These are phyloP conservation scores for Astrocystis sublimbata DNA, from an alignment of 495 filamentous ascomycete genomes.

Conservation along the genomic window DNA sequence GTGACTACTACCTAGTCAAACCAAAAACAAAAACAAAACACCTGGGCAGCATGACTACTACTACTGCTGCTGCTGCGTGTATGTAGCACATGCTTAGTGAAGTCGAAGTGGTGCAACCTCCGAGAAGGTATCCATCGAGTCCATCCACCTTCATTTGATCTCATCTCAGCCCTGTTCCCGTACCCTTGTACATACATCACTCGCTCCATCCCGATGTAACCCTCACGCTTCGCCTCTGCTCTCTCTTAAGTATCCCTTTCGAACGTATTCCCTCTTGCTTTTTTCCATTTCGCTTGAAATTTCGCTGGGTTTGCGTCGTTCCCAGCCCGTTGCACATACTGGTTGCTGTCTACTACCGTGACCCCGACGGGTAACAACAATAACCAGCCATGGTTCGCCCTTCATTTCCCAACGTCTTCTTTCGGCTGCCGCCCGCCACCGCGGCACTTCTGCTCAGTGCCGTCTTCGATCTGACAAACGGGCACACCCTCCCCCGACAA, in stretches of 20 bases:
- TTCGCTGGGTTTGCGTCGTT: background rate
- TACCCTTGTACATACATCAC: constrained; percentile 8
- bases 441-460: constrained; percentile 42
- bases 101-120: background rate
- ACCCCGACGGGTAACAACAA: too few species aligned
- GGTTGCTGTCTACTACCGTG: background rate
- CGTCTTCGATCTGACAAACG: constrained; percentile 34
- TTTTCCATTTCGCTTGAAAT: background rate
- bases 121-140: background rate
- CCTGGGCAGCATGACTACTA: background rate
- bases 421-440: constrained; percentile 43
- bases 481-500: constrained; percentile 38
- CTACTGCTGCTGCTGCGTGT: background rate
- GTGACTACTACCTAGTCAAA: background rate
- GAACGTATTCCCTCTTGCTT: background rate
- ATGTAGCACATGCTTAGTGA: background rate
- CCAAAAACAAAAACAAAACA: too few species aligned
- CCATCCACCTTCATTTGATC: background rate
- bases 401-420: constrained; percentile 36
- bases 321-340: background rate
- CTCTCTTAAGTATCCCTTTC: too few species aligned
- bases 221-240: constrained; percentile 23
- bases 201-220: constrained; percentile 23
- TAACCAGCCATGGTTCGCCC: constrained; percentile 30
- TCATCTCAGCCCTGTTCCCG: constrained; percentile 3